Evolutionary conservation across 2,329 filamentous ascomycete genomes (phyloP).

Genomic region (Kalaharituber pfeilii): DNA sequence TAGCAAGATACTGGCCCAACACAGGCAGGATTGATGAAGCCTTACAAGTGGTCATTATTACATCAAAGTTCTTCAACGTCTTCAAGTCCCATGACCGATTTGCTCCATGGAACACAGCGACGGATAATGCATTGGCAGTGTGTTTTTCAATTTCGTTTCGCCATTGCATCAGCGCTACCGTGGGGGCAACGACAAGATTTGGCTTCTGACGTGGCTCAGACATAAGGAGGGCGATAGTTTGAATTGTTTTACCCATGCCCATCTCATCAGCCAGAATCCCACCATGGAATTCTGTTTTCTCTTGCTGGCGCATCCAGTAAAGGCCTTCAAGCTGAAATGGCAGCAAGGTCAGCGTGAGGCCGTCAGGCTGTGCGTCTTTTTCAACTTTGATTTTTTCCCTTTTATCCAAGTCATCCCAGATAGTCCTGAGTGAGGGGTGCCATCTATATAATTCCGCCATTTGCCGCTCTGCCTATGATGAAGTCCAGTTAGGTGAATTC

Average conservation of each 20-base stretch:
- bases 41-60: conserved; percentile 96
- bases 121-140: conserved; percentile 77
- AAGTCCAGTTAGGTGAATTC: no score
- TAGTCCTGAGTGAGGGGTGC: conserved; percentile 62
- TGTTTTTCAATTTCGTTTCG: conserved; percentile 61
- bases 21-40: conserved; percentile 22
- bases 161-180: conserved; percentile 94
- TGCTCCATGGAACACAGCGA: conserved; percentile 76
- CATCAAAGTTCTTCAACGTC: conserved; percentile 62
- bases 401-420: conserved; percentile 65
- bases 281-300: conserved; percentile 67
- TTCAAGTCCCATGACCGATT: conserved; percentile 57
- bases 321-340: conserved; percentile 87
- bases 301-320: conserved; percentile 86
- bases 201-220: conserved; percentile 63
- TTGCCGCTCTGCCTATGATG: conserved; percentile 33
- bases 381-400: conserved; percentile 47
- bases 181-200: conserved; percentile 74
- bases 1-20: neutral
- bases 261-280: conserved; percentile 93
- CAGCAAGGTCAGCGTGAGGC: conserved; percentile 71
- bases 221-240: conserved; percentile 95
- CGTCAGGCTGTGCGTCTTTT: conserved; percentile 51
- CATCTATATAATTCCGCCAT: conserved; percentile 51
- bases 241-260: conserved; percentile 97